phyloP scores from a whole-genome alignment of 1,284 basidiomycete species.

The Trametes pubescens region DNA sequence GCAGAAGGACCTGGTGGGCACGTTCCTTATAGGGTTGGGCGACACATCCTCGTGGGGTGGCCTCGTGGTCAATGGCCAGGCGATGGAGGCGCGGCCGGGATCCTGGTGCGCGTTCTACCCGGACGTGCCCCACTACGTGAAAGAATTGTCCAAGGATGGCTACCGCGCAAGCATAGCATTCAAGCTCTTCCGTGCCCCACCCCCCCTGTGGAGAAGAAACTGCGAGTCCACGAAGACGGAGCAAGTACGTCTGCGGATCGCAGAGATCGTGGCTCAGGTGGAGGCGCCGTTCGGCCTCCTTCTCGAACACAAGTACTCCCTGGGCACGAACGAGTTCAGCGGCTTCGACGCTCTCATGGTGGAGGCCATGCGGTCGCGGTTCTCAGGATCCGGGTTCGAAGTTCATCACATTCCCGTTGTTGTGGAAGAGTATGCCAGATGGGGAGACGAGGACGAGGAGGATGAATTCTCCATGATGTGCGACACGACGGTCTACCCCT shows the following conservation, averaged over 20 bases:
- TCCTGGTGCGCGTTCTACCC: slow-evolving; percentile 49
- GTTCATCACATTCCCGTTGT: slow-evolving; percentile 42
- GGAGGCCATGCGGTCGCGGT: slow-evolving; percentile 24
- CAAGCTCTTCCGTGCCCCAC: slow-evolving; percentile 40
- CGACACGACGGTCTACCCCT: slow-evolving; percentile 33
- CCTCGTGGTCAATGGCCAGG: background rate
- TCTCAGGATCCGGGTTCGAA: background rate
- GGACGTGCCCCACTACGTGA: slow-evolving; percentile 46
- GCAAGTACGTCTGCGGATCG: background rate
- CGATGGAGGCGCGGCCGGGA: background rate
- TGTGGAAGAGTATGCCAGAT: slow-evolving; percentile 15
- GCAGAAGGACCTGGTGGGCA: slow-evolving; percentile 39
- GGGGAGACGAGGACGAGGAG: background rate
- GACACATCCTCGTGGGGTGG: background rate
- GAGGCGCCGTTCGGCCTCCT: slow-evolving; percentile 41
- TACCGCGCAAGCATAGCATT: slow-evolving; percentile 45
- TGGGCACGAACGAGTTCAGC: slow-evolving; percentile 37
- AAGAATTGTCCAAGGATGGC: slow-evolving; percentile 21
- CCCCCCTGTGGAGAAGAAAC: background rate
- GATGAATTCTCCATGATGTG: background rate
- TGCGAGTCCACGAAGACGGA: background rate
- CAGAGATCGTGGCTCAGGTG: slow-evolving; percentile 27
- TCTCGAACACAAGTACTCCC: slow-evolving; percentile 40
- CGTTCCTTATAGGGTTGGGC: slow-evolving; percentile 39
- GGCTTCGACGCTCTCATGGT: slow-evolving; percentile 40